Evolutionary conservation across 2,329 filamentous ascomycete genomes (phyloP).

Genomic region (Penicillium sp.): DNA sequence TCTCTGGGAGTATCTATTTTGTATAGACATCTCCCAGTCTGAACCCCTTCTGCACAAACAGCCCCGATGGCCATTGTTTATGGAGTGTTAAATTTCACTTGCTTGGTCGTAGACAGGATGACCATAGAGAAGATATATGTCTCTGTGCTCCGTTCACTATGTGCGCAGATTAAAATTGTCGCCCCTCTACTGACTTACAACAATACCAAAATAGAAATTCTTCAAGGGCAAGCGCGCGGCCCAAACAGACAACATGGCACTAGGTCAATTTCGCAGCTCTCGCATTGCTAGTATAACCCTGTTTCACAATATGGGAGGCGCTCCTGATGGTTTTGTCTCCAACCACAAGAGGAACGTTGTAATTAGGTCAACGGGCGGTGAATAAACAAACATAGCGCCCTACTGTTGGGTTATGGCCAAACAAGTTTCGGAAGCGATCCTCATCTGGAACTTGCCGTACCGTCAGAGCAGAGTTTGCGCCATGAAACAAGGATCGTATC

Average conservation of each 20-base stretch:
- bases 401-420: not conserved
- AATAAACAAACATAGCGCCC: not conserved
- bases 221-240: not conserved
- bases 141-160: not conserved
- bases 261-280: not conserved
- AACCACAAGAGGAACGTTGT: not conserved
- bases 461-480: not conserved
- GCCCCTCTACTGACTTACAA: too few species aligned
- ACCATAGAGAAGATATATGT: not conserved
- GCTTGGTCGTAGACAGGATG: not conserved
- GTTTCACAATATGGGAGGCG: not conserved
- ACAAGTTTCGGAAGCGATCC: not conserved
- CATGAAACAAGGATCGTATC: not conserved
- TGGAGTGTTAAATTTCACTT: not conserved
- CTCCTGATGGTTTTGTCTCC: not conserved
- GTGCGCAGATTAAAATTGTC: not conserved
- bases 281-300: not conserved
- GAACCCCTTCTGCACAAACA: too few species aligned
- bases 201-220: not conserved
- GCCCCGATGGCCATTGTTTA: not conserved
- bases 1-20: not conserved
- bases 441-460: not conserved
- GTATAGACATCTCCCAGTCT: not conserved
- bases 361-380: not conserved
- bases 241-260: not conserved